These are phyloP conservation scores for Chlamydomonas schloesseri DNA, from an alignment of 139 green algal species.

Conservation along the genomic window DNA sequence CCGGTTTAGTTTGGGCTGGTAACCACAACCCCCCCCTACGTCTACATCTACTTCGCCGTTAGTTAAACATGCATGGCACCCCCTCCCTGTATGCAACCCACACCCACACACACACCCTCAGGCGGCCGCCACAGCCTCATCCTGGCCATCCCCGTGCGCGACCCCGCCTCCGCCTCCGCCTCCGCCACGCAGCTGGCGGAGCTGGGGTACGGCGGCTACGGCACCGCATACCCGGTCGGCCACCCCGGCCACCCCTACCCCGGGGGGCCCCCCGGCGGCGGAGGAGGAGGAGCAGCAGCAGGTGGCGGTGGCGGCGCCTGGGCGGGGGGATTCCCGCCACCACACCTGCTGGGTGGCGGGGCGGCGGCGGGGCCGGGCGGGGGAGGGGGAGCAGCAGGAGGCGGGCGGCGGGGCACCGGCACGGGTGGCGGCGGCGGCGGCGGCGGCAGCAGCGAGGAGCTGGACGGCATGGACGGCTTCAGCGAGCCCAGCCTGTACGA, in stretches of 20 bases:
- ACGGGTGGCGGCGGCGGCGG: background rate
- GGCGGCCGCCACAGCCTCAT: constrained; percentile 78
- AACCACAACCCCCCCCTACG: too few relatives aligned
- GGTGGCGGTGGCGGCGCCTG: background rate
- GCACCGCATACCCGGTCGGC: background rate
- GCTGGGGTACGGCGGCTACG: background rate
- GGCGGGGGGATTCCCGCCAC: background rate
- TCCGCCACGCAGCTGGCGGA: background rate
- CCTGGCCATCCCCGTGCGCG: constrained; percentile 75
- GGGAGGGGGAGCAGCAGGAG: too few relatives aligned
- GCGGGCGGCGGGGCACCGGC: background rate
- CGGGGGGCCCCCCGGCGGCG: too few relatives aligned
- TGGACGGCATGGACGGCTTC: background rate
- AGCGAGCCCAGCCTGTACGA: constrained; percentile 42
- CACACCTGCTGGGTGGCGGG: background rate
- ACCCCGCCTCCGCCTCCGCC: background rate
- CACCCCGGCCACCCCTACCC: background rate
- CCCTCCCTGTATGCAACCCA: background rate
- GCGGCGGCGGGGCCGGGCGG: too few relatives aligned
- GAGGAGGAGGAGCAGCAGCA: too few relatives aligned
- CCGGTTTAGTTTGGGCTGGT: too few relatives aligned
- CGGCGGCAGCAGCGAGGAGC: background rate
- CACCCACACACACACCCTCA: background rate
- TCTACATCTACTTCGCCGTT: too few relatives aligned
- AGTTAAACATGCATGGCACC: too few relatives aligned